Percentiles rank a stretch among this genome's conserved stretches.
Conservation (phyloP, 2,329 filamentous ascomycete species). For the Pseudopyricularia javanii region DNA sequence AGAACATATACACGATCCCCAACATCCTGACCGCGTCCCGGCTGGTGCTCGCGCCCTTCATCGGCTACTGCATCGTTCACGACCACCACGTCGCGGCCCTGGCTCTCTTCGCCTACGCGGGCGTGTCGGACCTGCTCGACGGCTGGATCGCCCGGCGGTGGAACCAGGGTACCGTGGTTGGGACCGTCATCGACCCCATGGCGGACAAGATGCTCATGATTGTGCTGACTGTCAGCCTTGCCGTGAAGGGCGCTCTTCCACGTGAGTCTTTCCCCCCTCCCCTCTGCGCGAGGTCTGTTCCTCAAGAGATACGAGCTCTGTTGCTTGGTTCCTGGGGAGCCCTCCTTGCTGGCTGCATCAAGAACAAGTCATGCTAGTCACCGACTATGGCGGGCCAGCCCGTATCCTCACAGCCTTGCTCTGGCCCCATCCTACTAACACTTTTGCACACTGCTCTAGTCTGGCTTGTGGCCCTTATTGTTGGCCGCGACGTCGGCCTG, state of each 20-base stretch:
- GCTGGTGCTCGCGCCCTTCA: conserved; percentile 66
- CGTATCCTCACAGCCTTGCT: no score
- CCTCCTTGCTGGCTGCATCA: conserved; percentile 1
- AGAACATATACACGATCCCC: conserved; percentile 95
- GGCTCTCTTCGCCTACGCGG: conserved; percentile 82
- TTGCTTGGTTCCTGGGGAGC: no score
- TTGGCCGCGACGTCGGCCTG: conserved; percentile 76
- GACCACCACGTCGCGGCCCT: conserved; percentile 70
- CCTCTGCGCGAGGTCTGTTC: no score
- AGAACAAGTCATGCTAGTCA: no score
- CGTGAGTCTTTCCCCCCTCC: conserved; percentile 32
- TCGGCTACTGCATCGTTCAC: conserved; percentile 81
- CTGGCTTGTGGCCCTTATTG: conserved; percentile 80
- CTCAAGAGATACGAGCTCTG: no score
- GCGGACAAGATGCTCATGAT: conserved; percentile 97
- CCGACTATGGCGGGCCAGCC: no score
- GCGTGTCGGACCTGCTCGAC: conserved; percentile 82
- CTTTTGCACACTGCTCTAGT: conserved; percentile 31
- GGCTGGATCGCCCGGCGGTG: conserved; percentile 85
- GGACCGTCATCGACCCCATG: conserved; percentile 91
- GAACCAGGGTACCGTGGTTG: conserved; percentile 85
- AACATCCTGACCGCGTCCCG: conserved; percentile 86
- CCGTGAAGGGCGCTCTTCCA: conserved; percentile 70
- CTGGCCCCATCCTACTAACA: no score
- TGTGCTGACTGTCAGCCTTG: conserved; percentile 72